These are phyloP conservation scores for Glycine latifolia DNA, from an alignment of 306 rosid species.

Conservation along the genomic window DNA sequence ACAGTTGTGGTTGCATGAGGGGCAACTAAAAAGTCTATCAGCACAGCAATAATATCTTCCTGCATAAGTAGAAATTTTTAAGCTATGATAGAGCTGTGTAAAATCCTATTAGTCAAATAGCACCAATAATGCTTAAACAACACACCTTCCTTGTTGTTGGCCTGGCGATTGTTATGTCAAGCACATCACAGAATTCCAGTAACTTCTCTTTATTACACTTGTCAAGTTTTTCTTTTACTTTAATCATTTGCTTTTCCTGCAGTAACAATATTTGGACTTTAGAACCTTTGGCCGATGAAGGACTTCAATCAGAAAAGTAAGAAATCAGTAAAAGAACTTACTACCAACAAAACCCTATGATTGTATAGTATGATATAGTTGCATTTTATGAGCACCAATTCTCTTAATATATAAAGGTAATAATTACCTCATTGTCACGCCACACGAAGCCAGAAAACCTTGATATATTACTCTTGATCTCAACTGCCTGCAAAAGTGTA, in stretches of 20 bases:
- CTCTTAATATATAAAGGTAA: not conserved
- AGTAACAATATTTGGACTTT: slow-evolving; percentile 38
- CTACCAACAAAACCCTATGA: slow-evolving; percentile 18
- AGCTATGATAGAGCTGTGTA: slow-evolving; percentile 5
- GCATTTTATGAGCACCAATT: slow-evolving; percentile 5
- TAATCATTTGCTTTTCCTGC: slow-evolving; percentile 89
- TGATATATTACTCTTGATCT: slow-evolving; percentile 87
- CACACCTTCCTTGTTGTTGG: slow-evolving; percentile 83
- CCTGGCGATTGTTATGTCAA: slow-evolving; percentile 71
- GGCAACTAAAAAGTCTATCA: slow-evolving; percentile 81
- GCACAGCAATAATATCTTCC: slow-evolving; percentile 82
- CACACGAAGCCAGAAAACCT: slow-evolving; percentile 96
- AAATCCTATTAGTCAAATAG: slow-evolving; percentile 23
- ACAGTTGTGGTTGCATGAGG: slow-evolving; percentile 81
- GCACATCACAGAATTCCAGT: slow-evolving; percentile 82
- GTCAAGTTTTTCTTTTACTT: slow-evolving; percentile 90
- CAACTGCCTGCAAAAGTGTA: slow-evolving; percentile 69
- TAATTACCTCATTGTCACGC: slow-evolving; percentile 82
- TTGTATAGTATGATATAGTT: not conserved
- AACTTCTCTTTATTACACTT: slow-evolving; percentile 87
- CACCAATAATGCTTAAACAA: slow-evolving; percentile 42
- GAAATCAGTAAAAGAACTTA: slow-evolving; percentile 14
- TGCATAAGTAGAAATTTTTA: slow-evolving; percentile 52
- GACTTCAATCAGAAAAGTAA: slow-evolving; percentile 12
- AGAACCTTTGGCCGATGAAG: slow-evolving; percentile 34